Evolutionary conservation across 1,139 yeast species (phyloP).

Genomic region (Suhomyces yuchorum): DNA sequence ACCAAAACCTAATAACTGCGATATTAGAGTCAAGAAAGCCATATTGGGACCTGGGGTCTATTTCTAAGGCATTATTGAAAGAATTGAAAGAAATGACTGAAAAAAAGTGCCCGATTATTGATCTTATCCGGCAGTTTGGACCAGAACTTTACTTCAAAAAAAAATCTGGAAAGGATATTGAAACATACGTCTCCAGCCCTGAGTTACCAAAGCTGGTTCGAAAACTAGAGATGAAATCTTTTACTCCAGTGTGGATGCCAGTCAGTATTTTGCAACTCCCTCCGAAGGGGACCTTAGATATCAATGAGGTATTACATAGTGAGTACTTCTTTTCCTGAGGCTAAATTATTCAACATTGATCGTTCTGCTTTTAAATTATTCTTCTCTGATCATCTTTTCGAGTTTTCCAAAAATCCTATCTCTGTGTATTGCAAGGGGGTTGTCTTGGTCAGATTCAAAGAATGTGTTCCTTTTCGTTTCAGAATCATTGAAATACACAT

Average conservation of each 20-base stretch:
- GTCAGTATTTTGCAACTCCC: conserved; percentile 36
- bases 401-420: conserved; percentile 61
- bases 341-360: too few species aligned
- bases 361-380: too few species aligned
- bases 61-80: conserved; percentile 13
- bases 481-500: conserved; percentile 25
- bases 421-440: conserved; percentile 62
- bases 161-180: conserved; percentile 12
- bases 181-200: conserved; percentile 9
- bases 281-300: conserved; percentile 35
- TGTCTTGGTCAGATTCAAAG: conserved; percentile 56
- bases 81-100: conserved; percentile 19
- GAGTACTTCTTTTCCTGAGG: conserved; percentile 41
- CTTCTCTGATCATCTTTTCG: conserved; percentile 47
- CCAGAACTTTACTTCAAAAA: conserved; percentile 26
- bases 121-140: conserved; percentile 20
- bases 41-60: conserved; percentile 7
- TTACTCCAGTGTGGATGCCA: conserved; percentile 24
- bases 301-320: conserved; percentile 36
- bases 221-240: conserved; percentile 9
- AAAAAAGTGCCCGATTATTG: conserved; percentile 9
- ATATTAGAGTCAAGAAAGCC: conserved; percentile 18
- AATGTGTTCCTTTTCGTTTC: conserved; percentile 47
- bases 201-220: background rate
- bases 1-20: conserved; percentile 22